Conservation (phyloP, 805 yeast species). For the Wickerhamiella hasegawae region DNA sequence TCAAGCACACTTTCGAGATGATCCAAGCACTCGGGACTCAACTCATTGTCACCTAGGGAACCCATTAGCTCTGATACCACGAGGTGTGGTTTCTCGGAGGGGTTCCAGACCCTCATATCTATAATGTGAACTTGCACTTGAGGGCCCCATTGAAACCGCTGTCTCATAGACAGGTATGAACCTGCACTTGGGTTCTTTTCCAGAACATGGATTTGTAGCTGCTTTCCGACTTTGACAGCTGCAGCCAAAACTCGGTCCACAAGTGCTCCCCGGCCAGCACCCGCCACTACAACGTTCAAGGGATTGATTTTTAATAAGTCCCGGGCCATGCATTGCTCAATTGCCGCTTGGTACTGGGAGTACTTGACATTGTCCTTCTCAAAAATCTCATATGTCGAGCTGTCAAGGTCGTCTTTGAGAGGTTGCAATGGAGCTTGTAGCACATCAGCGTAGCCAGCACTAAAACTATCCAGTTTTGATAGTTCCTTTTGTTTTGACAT, state of each 20-base stretch:
- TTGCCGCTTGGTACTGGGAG: constrained; percentile 48
- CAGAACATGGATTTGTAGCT: constrained; percentile 34
- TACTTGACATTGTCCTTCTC: constrained; percentile 62
- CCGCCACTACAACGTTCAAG: constrained; percentile 37
- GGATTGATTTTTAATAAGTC: constrained; percentile 11
- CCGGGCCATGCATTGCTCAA: constrained; percentile 32
- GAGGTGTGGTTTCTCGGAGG: constrained; percentile 31
- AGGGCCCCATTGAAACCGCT: constrained; percentile 23
- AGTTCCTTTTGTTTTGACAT: constrained; percentile 15
- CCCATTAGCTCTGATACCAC: constrained; percentile 75
- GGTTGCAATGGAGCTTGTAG: constrained; percentile 62
- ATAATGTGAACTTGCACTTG: constrained; percentile 34
- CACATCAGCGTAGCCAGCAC: constrained; percentile 27
- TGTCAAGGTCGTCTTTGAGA: constrained; percentile 36
- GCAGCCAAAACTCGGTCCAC: constrained; percentile 38
- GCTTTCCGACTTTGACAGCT: constrained; percentile 16
- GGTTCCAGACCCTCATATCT: constrained; percentile 44
- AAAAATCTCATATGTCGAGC: constrained; percentile 48
- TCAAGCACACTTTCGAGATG: constrained; percentile 25
- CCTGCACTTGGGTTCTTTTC: constrained; percentile 57
- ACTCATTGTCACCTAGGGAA: constrained; percentile 84
- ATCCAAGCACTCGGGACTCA: constrained; percentile 65
- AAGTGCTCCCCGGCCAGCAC: constrained; percentile 82
- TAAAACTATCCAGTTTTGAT: constrained; percentile 21
- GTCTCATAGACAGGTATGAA: constrained; percentile 32